Conservation (phyloP, 169 alveolate species). For the Miamiensis avidus region DNA sequence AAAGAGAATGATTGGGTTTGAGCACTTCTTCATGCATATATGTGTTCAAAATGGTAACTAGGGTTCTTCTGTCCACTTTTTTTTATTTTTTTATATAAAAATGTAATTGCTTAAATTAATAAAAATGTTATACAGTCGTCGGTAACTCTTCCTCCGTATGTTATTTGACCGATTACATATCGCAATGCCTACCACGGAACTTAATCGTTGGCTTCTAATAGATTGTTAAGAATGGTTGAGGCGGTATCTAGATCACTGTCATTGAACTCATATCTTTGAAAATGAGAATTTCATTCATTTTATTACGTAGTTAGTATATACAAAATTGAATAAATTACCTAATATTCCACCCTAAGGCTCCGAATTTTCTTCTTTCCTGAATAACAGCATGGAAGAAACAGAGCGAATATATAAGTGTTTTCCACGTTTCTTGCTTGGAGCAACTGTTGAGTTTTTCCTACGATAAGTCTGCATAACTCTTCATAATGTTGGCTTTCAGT, state of each 20-base stretch:
- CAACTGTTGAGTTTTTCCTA: constrained; percentile 72
- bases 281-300: no score
- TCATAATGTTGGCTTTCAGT: constrained; percentile 71
- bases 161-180: constrained; percentile 82
- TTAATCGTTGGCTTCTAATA: constrained; percentile 76
- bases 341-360: constrained; percentile 91
- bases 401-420: constrained; percentile 68
- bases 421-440: constrained; percentile 62
- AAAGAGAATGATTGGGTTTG: constrained; percentile 50
- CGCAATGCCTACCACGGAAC: constrained; percentile 79
- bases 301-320: constrained; percentile 34
- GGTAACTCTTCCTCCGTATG: constrained; percentile 90
- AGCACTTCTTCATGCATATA: constrained; percentile 74
- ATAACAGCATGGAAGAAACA: constrained; percentile 87
- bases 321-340: constrained; percentile 62
- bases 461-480: constrained; percentile 64
- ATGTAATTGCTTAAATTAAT: constrained; percentile 2
- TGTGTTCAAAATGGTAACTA: constrained; percentile 69
- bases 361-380: constrained; percentile 85
- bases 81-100: no score
- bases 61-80: constrained; percentile 75
- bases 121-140: constrained; percentile 69
- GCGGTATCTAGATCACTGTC: constrained; percentile 87
- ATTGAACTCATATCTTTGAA: constrained; percentile 84
- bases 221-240: constrained; percentile 65